These are phyloP conservation scores for Mortierella sp. DNA, from an alignment of 371 early-diverging fungal genomes.

Conservation along the genomic window DNA sequence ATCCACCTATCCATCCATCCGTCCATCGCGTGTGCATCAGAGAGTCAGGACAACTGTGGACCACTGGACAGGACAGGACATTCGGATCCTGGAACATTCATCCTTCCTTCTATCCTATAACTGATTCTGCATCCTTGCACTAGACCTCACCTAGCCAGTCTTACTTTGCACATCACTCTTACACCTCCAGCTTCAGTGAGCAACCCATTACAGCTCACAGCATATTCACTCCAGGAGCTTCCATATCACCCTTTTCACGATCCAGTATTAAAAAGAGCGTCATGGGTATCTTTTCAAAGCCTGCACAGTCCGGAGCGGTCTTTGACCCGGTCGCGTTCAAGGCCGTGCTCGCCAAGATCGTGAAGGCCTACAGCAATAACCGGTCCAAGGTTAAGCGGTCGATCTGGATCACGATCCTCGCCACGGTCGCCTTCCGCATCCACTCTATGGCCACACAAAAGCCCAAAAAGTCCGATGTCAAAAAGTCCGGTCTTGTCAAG, in stretches of 20 bases:
- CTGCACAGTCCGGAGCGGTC: constrained; percentile 42
- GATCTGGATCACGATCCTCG: constrained; percentile 52
- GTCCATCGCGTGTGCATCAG: too few species aligned
- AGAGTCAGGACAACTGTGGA: too few species aligned
- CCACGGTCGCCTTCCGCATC: constrained; percentile 44
- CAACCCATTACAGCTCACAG: neutral
- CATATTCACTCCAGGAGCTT: neutral
- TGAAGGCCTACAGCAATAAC: constrained; percentile 50
- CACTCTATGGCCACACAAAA: constrained; percentile 39
- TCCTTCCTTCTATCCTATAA: too few species aligned
- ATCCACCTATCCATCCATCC: neutral
- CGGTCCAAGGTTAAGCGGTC: constrained; percentile 51
- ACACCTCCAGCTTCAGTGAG: neutral
- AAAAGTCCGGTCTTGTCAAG: constrained; percentile 40
- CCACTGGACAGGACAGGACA: too few species aligned
- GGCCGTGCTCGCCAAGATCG: constrained; percentile 39
- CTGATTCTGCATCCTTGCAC: too few species aligned
- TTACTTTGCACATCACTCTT: neutral
- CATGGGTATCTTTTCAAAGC: constrained; percentile 55
- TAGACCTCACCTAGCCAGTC: too few species aligned
- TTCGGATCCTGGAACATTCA: too few species aligned
- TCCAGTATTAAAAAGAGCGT: neutral
- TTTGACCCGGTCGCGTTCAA: constrained; percentile 53
- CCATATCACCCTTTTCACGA: neutral
- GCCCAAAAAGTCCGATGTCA: constrained; percentile 36